Evolutionary conservation across 1,284 basidiomycete genomes (phyloP).

Genomic region (Cyathus pygmaeus): DNA sequence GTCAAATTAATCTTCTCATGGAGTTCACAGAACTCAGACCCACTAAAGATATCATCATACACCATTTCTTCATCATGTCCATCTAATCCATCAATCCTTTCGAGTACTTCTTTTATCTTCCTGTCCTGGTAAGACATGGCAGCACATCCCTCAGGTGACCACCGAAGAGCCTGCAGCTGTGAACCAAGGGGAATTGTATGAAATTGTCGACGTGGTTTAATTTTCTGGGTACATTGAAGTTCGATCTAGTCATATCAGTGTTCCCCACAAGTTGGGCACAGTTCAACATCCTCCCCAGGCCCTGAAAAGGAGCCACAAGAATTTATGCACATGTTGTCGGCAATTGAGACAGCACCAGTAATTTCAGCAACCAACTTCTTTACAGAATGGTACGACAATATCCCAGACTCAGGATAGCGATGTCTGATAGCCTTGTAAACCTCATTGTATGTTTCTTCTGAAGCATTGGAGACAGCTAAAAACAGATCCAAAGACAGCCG

Average conservation of each 20-base stretch:
- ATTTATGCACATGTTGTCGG: conserved; percentile 28
- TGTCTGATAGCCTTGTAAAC: conserved; percentile 21
- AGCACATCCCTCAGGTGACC: conserved; percentile 25
- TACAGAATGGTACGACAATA: conserved; percentile 31
- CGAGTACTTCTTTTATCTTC: conserved; percentile 17
- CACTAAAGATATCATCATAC: conserved; percentile 27
- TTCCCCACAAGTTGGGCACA: conserved; percentile 16
- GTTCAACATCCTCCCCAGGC: conserved; percentile 8
- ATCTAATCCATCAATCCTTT: no score
- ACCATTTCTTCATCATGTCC: conserved; percentile 10
- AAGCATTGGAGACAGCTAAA: conserved; percentile 28
- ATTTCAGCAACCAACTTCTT: conserved; percentile 21
- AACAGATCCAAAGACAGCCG: conserved; percentile 36
- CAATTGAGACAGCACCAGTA: conserved; percentile 17
- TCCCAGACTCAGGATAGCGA: conserved; percentile 23
- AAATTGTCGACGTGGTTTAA: conserved; percentile 30
- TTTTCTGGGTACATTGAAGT: background rate
- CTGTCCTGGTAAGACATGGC: conserved; percentile 31
- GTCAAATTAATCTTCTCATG: conserved; percentile 24
- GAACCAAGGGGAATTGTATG: conserved; percentile 47
- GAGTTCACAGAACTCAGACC: conserved; percentile 27
- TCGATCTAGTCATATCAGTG: conserved; percentile 8
- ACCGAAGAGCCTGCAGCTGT: conserved; percentile 43
- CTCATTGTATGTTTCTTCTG: conserved; percentile 34
- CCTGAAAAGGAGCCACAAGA: conserved; percentile 24